Conservation (phyloP, 352 stramenopile genomes). For the Globisporangium canariense region DNA sequence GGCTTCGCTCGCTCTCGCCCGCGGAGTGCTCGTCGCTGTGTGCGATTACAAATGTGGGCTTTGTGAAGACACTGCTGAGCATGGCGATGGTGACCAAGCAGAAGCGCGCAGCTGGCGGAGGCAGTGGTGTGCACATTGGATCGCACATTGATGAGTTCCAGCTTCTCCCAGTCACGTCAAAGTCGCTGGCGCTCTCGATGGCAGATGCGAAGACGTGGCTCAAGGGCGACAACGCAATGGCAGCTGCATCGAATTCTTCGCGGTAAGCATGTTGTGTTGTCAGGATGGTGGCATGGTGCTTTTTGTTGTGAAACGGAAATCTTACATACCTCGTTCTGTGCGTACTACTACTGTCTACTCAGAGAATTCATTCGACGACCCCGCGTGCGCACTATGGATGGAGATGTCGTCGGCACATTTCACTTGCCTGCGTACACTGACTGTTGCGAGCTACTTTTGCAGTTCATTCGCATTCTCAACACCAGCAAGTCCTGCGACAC, state of each 20-base stretch:
- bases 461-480: constrained; percentile 53
- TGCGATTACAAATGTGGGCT: constrained; percentile 56
- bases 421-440: constrained; percentile 45
- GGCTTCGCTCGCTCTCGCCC: constrained; percentile 38
- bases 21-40: constrained; percentile 59
- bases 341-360: background rate
- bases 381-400: constrained; percentile 39
- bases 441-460: constrained; percentile 30
- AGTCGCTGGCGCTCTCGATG: constrained; percentile 7
- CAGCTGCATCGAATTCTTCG: constrained; percentile 1
- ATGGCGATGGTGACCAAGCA: constrained; percentile 42
- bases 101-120: background rate
- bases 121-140: constrained; percentile 4
- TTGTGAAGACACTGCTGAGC: constrained; percentile 77
- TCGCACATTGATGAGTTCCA: constrained; percentile 17
- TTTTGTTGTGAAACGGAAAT: background rate
- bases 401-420: constrained; percentile 51
- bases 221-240: background rate
- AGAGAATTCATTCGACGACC: constrained; percentile 63
- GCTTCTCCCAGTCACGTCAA: constrained; percentile 7
- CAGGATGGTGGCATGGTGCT: background rate
- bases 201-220: constrained; percentile 10
- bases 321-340: background rate
- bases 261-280: background rate
- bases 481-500: constrained; percentile 70